These are phyloP conservation scores for Exophiala aquamarina DNA, from an alignment of 2,329 filamentous ascomycete genomes.

Conservation along the genomic window DNA sequence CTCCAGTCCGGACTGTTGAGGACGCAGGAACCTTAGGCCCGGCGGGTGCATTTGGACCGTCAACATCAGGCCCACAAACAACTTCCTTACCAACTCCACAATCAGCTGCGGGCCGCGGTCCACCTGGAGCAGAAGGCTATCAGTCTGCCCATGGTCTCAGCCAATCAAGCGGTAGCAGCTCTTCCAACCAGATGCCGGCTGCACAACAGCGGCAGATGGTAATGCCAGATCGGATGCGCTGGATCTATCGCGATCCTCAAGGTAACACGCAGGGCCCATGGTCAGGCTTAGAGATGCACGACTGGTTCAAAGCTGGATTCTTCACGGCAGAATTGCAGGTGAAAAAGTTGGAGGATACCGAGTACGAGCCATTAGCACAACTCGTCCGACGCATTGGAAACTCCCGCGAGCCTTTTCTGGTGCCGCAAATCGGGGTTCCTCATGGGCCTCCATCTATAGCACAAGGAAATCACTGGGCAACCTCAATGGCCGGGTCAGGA, in stretches of 20 bases:
- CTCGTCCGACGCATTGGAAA: slow-evolving; percentile 95
- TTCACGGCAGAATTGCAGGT: slow-evolving; percentile 93
- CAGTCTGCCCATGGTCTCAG: slow-evolving; percentile 37
- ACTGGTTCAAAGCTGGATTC: slow-evolving; percentile 99
- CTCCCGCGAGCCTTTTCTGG: slow-evolving; percentile 93
- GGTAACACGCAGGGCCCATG: slow-evolving; percentile 91
- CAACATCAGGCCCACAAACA: slow-evolving; percentile 9
- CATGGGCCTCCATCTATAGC: slow-evolving; percentile 63
- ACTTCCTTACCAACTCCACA: slow-evolving; percentile 17
- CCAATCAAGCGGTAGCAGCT: slow-evolving; percentile 30
- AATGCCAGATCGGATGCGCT: slow-evolving; percentile 98
- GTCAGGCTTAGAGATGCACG: slow-evolving; percentile 97
- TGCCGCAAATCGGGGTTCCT: slow-evolving; percentile 92
- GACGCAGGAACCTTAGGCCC: slow-evolving; percentile 8
- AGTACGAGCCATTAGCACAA: slow-evolving; percentile 93
- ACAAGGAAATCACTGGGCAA: slow-evolving; percentile 33
- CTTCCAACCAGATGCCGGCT: slow-evolving; percentile 58
- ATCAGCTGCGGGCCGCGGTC: slow-evolving; percentile 7
- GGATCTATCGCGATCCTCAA: slow-evolving; percentile 96
- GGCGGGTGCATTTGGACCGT: slow-evolving; percentile 10
- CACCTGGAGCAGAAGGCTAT: slow-evolving; percentile 13
- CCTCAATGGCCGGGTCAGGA: slow-evolving; percentile 50
- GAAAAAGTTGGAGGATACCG: slow-evolving; percentile 87
- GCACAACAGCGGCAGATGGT: slow-evolving; percentile 86
- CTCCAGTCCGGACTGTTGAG: slow-evolving; percentile 20